A percentile compares a stretch with the other conserved stretches of the same genome.
phyloP scores from a whole-genome alignment of 148 eudicot species.

The Arctostaphylos glauca region DNA sequence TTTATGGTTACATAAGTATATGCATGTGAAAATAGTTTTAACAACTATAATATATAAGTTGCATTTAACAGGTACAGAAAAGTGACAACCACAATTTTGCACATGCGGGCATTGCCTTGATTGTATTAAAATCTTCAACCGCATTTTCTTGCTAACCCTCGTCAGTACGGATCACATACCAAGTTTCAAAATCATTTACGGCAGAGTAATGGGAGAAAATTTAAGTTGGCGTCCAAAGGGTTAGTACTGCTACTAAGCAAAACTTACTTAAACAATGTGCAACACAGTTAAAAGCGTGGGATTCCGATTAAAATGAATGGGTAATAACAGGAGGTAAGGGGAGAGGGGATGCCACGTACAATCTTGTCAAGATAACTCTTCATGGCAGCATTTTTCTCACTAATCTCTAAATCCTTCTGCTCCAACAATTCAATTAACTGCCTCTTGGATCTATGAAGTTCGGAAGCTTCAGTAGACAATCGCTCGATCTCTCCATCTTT shows the following conservation, averaged over 20 bases:
- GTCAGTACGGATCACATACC: neutral
- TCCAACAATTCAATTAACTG: constrained; percentile 74
- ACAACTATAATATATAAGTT: neutral
- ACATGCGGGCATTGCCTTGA: neutral
- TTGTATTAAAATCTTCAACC: neutral
- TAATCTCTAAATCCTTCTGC: constrained; percentile 65
- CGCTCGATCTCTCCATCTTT: constrained; percentile 88
- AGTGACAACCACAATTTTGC: neutral
- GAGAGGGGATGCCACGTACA: constrained; percentile 27
- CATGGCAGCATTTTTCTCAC: constrained; percentile 67
- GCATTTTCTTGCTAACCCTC: neutral
- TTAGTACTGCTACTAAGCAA: neutral
- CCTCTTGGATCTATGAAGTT: constrained; percentile 81
- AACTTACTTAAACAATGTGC: neutral
- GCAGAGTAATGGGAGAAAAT: neutral
- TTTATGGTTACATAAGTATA: neutral
- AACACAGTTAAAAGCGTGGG: neutral
- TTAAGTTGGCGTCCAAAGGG: neutral
- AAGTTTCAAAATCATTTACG: neutral
- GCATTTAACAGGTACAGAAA: neutral
- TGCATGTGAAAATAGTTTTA: neutral
- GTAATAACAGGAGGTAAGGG: neutral
- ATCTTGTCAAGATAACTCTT: constrained; percentile 80
- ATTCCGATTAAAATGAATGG: neutral
- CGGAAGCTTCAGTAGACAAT: constrained; percentile 55